Base-by-base conservation (phyloP, 768 basidiomycete species). In the Pilatotrama ljubarskyi region DNA sequence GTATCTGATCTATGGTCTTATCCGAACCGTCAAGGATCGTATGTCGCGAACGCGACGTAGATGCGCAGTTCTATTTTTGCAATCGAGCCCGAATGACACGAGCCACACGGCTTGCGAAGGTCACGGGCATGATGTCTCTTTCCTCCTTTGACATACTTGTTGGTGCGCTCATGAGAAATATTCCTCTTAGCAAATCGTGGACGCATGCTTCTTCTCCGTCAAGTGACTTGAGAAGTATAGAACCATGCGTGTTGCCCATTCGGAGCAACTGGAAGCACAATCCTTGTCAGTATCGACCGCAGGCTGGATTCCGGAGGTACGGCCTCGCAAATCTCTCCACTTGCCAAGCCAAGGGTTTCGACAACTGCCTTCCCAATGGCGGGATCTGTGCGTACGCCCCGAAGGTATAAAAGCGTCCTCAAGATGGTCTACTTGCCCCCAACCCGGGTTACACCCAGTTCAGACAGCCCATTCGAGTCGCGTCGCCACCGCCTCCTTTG, bases 401-500 rank as follows among this genome's bases (percentile, higher is more conserved):
- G 18, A 5, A n/a, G 1, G 58, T 52, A 59, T 59, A 60, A 59
- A 60, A n/a, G 29, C 18, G 8, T 32, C 8, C 17, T 20, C 11
- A 41, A 22, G 29, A 24, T 11, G 29, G 38, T 29, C 38, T n/a
- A 6, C 7, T n/a, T 26, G 6, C 22, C 47, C 51, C 18, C 59
- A 54, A 41, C 46, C 46, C 51, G 59, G 52, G 59, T 54, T 29
- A 37, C 29, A n/a, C 46, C 59, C 59, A 60, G 59, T 60, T 60
- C 59, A 41, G 48, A 60, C 52, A 54, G 51, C 17, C 42, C 40
- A 41, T 24, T 54, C 47, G 38, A 49, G 40, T 55, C 46, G 52
- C 59, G 32, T 53, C 43, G 11, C 53, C 48, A 32, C 29, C 61
- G 22, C 51, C 40, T 51, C 58, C 51, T 58, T 43, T 18, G 43